These are phyloP conservation scores for Phaeodactylum tricornutum DNA, from an alignment of 108 stramenopile genomes.

Conservation along the genomic window DNA sequence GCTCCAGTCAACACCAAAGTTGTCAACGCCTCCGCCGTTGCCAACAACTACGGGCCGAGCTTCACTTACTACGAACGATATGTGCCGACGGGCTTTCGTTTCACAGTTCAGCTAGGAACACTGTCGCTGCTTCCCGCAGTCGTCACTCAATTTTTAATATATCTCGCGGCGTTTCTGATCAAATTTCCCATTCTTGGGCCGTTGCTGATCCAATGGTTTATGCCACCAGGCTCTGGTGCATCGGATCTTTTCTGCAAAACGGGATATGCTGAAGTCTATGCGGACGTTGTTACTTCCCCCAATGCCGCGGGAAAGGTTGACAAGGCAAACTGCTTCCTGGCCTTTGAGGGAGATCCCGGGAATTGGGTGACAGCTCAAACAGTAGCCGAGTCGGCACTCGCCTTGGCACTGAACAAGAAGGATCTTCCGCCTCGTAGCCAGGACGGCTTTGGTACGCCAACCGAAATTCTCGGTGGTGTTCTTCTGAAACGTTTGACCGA, in stretches of 20 bases:
- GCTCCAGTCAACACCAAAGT: slow-evolving; percentile 26
- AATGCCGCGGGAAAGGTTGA: slow-evolving; percentile 3
- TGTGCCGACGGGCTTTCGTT: slow-evolving; percentile 18
- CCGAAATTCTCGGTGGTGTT: slow-evolving; percentile 21
- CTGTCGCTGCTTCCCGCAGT: slow-evolving; percentile 23
- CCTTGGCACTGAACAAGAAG: slow-evolving; percentile 15
- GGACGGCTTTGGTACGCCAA: slow-evolving; percentile 47
- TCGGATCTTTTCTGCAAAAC: slow-evolving; percentile 14
- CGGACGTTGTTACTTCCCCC: slow-evolving; percentile 10
- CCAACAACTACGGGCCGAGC: slow-evolving; percentile 24
- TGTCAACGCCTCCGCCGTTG: slow-evolving; percentile 25
- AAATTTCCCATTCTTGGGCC: slow-evolving; percentile 16
- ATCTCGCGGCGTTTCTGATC: slow-evolving; percentile 1
- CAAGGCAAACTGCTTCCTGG: slow-evolving; percentile 17
- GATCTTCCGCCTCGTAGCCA: slow-evolving; percentile 18
- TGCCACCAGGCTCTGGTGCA: slow-evolving; percentile 25
- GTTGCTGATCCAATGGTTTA: slow-evolving; percentile 8
- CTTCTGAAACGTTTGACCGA: slow-evolving; percentile 15
- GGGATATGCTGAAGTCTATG: slow-evolving; percentile 22
- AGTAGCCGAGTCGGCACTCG: slow-evolving; percentile 26
- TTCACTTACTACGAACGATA: slow-evolving; percentile 26
- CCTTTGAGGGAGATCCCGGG: slow-evolving; percentile 32
- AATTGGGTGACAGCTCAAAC: slow-evolving; percentile 35
- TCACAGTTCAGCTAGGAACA: slow-evolving; percentile 3
- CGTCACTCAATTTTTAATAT: slow-evolving; percentile 4